These are phyloP conservation scores for Coffea eugenioides DNA, from an alignment of 257 asterid genomes.

Conservation along the genomic window DNA sequence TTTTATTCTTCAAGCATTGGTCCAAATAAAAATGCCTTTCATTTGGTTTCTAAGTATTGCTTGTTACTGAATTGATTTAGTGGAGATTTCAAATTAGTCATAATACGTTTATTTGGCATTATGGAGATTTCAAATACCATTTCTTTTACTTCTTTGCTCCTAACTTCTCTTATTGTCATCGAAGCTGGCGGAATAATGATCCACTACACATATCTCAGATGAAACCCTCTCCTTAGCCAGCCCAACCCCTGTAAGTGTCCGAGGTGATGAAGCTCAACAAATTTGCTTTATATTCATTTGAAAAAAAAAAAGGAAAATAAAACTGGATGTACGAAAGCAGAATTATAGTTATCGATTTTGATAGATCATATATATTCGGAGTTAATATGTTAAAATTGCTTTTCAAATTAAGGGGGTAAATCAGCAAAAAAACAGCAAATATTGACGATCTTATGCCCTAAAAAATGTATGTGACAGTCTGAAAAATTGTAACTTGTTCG, in stretches of 20 bases:
- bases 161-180: neutral
- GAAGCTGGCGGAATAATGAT: too few species aligned
- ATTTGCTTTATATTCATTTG: too few species aligned
- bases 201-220: neutral
- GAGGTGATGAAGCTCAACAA: neutral
- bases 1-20: neutral
- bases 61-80: neutral
- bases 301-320: too few species aligned
- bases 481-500: too few species aligned
- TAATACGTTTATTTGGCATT: neutral
- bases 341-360: too few species aligned
- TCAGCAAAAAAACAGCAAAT: neutral
- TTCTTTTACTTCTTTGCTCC: neutral
- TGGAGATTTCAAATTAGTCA: neutral
- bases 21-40: neutral
- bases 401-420: neutral
- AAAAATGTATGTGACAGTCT: too few species aligned
- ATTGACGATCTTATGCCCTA: too few species aligned
- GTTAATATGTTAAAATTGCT: neutral
- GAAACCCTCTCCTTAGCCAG: neutral
- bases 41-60: neutral
- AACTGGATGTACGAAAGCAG: too few species aligned
- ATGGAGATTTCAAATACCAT: neutral
- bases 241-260: too few species aligned
- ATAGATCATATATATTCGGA: too few species aligned